These are phyloP conservation scores for Tulasnella calospora DNA, from an alignment of 768 basidiomycete species.

Conservation along the genomic window DNA sequence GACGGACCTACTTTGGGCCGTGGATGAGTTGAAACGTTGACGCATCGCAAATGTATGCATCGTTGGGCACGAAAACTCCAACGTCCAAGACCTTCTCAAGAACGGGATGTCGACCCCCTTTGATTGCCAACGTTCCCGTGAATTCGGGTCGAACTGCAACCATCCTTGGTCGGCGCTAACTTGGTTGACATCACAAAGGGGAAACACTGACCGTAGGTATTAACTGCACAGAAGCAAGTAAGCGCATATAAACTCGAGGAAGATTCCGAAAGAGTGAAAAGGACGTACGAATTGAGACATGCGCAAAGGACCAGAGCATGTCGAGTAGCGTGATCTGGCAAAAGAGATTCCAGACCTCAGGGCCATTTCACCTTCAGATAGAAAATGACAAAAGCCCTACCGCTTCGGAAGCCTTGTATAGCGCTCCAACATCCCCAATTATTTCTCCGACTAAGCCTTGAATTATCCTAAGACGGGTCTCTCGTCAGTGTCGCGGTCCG, in stretches of 20 bases:
- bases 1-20: constrained; percentile 70
- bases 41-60: constrained; percentile 79
- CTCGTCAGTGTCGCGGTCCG: neutral
- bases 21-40: constrained; percentile 88
- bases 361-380: neutral
- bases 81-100: constrained; percentile 67
- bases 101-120: constrained; percentile 82
- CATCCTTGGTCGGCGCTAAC: neutral
- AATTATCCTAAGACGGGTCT: constrained; percentile 55
- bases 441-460: constrained; percentile 70
- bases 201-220: constrained; percentile 45
- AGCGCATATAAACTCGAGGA: too few relatives aligned
- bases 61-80: constrained; percentile 76
- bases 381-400: constrained; percentile 40
- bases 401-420: constrained; percentile 90
- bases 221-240: constrained; percentile 33
- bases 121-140: constrained; percentile 84
- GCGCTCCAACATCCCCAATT: constrained; percentile 62
- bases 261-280: neutral
- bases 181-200: neutral
- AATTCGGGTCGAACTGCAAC: constrained; percentile 80
- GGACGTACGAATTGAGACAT: constrained; percentile 67
- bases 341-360: neutral
- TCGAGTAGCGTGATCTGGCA: constrained; percentile 80
- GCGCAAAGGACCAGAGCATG: constrained; percentile 84